Evolutionary conservation across 129 eudicot species (phyloP), one percentile per base, ranked within the genome.

Genomic region (Chrysanthemum lavandulifolium): DNA sequence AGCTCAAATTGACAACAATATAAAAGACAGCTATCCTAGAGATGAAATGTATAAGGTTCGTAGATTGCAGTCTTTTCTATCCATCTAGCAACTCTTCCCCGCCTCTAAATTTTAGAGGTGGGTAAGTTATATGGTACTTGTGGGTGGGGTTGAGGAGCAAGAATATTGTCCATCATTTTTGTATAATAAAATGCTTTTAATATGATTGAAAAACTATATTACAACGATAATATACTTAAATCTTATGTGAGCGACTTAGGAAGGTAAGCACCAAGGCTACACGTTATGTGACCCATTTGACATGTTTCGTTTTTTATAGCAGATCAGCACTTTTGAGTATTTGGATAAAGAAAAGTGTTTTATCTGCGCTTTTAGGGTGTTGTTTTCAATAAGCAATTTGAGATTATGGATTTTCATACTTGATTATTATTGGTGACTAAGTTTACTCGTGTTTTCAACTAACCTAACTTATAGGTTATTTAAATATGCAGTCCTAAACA

Each of bases 21-120:
- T 76, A 11, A 76, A 71, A 58, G 81, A 81, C 59, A 81, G 68
- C 66, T 81, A 81, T 61, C 84, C 84, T 11, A 47, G 31, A 49
- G 81, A 81, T 59, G 84, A 81, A 65, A 31, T 71, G 0, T 29
- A 33, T 31, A 81, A 81, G 84, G 84, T 81, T 65, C 27, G 78
- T 55, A 25, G 11, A 56, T 55, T 43, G 40, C 10, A 13, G 16
- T 77, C 47, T 29, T 59, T 31, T 0, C 56, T 23, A 55, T 65
- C 57, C 45, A 40, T 31, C 25, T 16, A 75, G 40, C 47, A 18
- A 54, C 21, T 5, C 13, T 57, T 58, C 54, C 76, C 47, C 25
- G 10, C 13, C 49, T 40, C 60, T 13, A 23, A 45, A 23, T 2
- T 60, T 60, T 21, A 60, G 65, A 60, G 12, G 5, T 25, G 40